A percentile compares a stretch with the other conserved stretches of the same genome.
phyloP scores from a whole-genome alignment of 257 asterid genomes.

The Solanum dulcamara region DNA sequence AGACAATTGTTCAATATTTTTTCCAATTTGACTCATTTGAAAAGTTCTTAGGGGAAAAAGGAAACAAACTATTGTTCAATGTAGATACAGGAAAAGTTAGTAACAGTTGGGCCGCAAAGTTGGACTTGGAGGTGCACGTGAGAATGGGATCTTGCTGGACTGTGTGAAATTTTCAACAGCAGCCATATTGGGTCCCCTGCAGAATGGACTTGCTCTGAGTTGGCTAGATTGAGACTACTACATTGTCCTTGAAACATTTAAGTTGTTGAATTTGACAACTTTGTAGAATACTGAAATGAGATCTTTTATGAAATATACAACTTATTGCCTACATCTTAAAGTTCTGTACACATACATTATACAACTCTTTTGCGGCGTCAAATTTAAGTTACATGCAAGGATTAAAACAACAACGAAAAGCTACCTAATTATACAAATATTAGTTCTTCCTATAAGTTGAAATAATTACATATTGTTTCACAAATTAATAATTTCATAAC shows the following conservation, averaged over 20 bases:
- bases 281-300: background rate
- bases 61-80: background rate
- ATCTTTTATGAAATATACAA: background rate
- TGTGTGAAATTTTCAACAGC: background rate
- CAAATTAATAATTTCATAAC: too few relatives aligned
- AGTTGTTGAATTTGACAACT: background rate
- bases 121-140: constrained; percentile 1
- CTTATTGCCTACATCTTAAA: background rate
- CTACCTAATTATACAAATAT: background rate
- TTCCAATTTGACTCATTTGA: background rate
- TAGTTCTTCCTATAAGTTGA: too few relatives aligned
- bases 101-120: background rate
- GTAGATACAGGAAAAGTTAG: background rate
- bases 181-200: background rate
- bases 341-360: background rate
- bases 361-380: background rate
- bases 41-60: background rate
- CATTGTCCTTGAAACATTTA: background rate
- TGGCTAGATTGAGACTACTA: background rate
- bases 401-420: background rate
- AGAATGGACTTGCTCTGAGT: background rate
- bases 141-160: background rate
- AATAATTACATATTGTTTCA: too few relatives aligned
- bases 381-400: background rate
- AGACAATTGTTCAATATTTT: background rate